Conservation (phyloP, 306 rosid species). For the Oxytropis ochrocephala region DNA sequence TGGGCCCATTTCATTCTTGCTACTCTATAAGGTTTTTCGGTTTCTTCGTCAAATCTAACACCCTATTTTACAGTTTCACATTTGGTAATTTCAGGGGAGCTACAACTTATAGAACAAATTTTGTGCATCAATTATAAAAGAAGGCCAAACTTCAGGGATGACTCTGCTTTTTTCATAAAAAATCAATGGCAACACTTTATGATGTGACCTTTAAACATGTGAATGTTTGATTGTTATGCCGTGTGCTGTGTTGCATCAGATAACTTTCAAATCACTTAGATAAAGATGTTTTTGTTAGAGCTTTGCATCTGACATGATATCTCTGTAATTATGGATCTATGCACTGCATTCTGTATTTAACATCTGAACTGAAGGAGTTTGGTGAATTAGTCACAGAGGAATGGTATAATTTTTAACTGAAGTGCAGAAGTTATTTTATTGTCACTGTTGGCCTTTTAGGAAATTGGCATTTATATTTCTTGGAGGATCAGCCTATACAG, state of each 20-base stretch:
- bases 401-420: neutral
- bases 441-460: neutral
- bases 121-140: neutral
- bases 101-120: neutral
- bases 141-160: neutral
- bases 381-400: neutral
- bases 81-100: neutral
- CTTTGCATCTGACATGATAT: neutral
- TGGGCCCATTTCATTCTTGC: neutral
- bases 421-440: neutral
- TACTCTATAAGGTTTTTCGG: neutral
- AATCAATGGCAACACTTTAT: neutral
- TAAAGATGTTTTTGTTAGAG: neutral
- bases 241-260: neutral
- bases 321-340: neutral
- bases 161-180: neutral
- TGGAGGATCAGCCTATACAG: constrained; percentile 1
- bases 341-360: neutral
- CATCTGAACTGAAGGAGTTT: neutral
- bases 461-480: neutral
- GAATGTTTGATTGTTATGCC: neutral
- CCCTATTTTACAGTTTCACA: neutral
- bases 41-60: neutral
- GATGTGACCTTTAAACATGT: neutral
- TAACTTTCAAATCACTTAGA: neutral